phyloP scores from a whole-genome alignment of 345 rosid species.

The Pugionium cornutum region DNA sequence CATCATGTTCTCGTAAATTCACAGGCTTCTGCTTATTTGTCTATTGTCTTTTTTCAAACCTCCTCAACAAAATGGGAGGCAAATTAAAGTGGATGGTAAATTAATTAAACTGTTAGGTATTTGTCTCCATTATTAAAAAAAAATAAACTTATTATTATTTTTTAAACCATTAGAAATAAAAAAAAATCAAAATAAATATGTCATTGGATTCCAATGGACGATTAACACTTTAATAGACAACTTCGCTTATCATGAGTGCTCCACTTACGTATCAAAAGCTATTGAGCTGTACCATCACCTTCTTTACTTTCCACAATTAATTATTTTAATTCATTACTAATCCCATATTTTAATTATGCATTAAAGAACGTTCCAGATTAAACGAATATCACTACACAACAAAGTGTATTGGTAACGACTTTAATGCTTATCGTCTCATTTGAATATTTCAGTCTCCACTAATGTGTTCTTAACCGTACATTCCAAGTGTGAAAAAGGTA shows the following conservation, averaged over 20 bases:
- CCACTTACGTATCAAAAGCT: slow-evolving; percentile 42
- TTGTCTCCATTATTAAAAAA: slow-evolving; percentile 23
- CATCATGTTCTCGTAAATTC: slow-evolving; percentile 29
- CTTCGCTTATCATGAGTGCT: slow-evolving; percentile 40
- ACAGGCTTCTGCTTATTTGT: slow-evolving; percentile 34
- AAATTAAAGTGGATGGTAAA: slow-evolving; percentile 34
- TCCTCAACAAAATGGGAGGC: slow-evolving; percentile 30
- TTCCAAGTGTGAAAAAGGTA: slow-evolving; percentile 25
- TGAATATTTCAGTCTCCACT: slow-evolving; percentile 6
- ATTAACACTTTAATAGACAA: slow-evolving; percentile 34
- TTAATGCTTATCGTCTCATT: slow-evolving; percentile 36
- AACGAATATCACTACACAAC: slow-evolving; percentile 26
- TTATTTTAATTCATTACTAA: slow-evolving; percentile 10
- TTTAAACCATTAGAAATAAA: background rate
- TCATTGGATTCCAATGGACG: slow-evolving; percentile 35
- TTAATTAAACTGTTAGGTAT: slow-evolving; percentile 24
- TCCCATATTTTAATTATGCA: background rate
- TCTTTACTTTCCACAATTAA: slow-evolving; percentile 20
- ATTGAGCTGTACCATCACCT: slow-evolving; percentile 28
- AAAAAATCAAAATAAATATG: background rate
- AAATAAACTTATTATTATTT: background rate
- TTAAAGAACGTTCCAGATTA: slow-evolving; percentile 37
- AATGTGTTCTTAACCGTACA: slow-evolving; percentile 38
- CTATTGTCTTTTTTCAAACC: slow-evolving; percentile 27
- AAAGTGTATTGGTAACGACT: slow-evolving; percentile 34